Evolutionary conservation across 495 filamentous ascomycete species (phyloP).

Genomic region (Aspergillus baeticus): DNA sequence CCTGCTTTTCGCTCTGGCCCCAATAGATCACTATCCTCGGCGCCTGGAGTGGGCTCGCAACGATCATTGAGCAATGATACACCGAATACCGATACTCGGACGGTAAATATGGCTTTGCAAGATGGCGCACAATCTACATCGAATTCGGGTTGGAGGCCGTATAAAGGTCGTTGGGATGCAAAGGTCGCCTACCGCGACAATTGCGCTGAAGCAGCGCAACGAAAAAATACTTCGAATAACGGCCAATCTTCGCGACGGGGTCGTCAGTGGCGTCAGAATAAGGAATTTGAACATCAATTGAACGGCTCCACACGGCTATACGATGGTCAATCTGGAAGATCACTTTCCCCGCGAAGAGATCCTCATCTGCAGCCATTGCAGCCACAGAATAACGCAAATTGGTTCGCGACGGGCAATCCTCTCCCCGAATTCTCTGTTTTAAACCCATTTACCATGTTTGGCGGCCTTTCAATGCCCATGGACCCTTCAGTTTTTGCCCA

Average conservation of each 20-base stretch:
- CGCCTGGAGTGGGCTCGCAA: conserved; percentile 10
- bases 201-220: not conserved
- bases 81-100: conserved; percentile 1
- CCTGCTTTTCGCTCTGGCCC: not conserved
- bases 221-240: not conserved
- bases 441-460: conserved; percentile 6
- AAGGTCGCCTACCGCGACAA: conserved; percentile 5
- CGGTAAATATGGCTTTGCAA: not conserved
- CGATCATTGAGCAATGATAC: not conserved
- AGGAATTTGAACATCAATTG: not conserved
- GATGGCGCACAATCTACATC: not conserved
- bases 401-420: not conserved
- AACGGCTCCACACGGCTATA: not conserved
- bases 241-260: not conserved
- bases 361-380: not conserved
- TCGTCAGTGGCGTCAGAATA: not conserved
- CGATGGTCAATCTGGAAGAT: not conserved
- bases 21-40: not conserved
- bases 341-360: conserved; percentile 1
- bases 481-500: not conserved
- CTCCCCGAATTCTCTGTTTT: not conserved
- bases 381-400: not conserved
- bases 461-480: not conserved
- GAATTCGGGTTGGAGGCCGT: conserved; percentile 18
- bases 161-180: conserved; percentile 19